Base-by-base conservation (phyloP, 2,329 filamentous ascomycete genomes). In the Bipolaris zeicola region DNA sequence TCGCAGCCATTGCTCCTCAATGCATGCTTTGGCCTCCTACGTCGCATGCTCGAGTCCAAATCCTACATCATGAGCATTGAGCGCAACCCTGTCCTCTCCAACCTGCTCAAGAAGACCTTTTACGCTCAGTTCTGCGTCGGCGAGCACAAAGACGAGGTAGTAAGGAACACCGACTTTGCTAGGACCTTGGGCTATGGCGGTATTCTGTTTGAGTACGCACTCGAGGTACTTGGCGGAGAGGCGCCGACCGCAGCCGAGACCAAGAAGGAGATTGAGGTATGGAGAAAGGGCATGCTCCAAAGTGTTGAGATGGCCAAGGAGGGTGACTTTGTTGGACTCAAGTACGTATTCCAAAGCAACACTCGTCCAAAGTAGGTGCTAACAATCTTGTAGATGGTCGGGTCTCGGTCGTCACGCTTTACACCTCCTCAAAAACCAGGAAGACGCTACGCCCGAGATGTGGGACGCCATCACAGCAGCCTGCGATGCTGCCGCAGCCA, bases 71-170 rank as follows among this genome's bases (percentile, higher is more conserved):
- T 95, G 55, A 88, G 89, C 73, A 87, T 92, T 4, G 91, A 96
- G 70, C 81, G 79, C 50, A 96, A 96, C 71, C 86, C 86, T 0
- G 44, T 94, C 1, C 81, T 96, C 14, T 84, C 87, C 41, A 85
- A 81, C 57, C 71, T 92, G 39, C 80, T 96, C 47, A 92, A 92
- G 73, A 85, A 87, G 71, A 96, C 91, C 0, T 92, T 96, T 68
- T 96, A 96, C 74, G 87, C 87, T 22, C 93, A 97, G 69, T 97
- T 96, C 76, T 97, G 93, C 75, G 91, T 91, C 0, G 93, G 93
- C 26, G 89, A 92, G 76, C 89, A 85, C 46, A 81, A 83, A 0
- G 67, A 74, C 1, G 90, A 96, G 75, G 89, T 96, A 1, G 79
- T 81, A 39, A 77, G 73, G 10, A 74, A 68, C 28, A 92, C 89